Evolutionary conservation across 2,329 filamentous ascomycete genomes (phyloP), one percentile per base, ranked within the genome.

Genomic region (Chrysosporium keratinophilum): DNA sequence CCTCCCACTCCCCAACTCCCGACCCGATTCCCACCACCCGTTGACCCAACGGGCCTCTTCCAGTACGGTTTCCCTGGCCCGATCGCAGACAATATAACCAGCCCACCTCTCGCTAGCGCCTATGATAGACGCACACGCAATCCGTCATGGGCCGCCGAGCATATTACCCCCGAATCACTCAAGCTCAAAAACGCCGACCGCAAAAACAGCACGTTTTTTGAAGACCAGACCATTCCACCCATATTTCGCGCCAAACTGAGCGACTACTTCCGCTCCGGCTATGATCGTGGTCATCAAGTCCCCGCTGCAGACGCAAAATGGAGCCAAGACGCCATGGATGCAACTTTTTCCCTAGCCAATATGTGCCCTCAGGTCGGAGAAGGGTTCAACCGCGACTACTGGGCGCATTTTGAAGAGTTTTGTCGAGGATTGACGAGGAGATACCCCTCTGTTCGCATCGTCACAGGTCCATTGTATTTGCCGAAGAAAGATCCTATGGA

Each of bases 341-440:
- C 87, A 55, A 98, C 93, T 1, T 98, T 98, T 67, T 84, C 82
- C 65, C 79, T 98, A 54, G 85, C 80, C 67, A 98, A 98, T 74
- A 98, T 98, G 90, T 95, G 90, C 67, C 93, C 93, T 33, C 93
- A 98, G 74, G 93, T 98, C 31, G 93, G 93, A 61, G 88, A 96
- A 67, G 93, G 93, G 56, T 98, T 98, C 78, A 98, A 98, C 74
- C 81, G 93, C 50, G 93, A 98, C 74, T 98, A 98, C 79, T 98
- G 93, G 93, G 87, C 93, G 37, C 93, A 98, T 70, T 90, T 98
- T 61, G 93, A 98, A 74, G 91, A 96, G 66, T 98, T 97, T 66
- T 96, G 91, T 73, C 81, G 93, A 9, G 77, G 88, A 15, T 76
- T 98, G 60, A 91, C 90, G 0, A 73, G 76, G 45, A 78, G 76